These are phyloP conservation scores for Pugionium dolabratum DNA, from an alignment of 345 rosid species.

Conservation along the genomic window DNA sequence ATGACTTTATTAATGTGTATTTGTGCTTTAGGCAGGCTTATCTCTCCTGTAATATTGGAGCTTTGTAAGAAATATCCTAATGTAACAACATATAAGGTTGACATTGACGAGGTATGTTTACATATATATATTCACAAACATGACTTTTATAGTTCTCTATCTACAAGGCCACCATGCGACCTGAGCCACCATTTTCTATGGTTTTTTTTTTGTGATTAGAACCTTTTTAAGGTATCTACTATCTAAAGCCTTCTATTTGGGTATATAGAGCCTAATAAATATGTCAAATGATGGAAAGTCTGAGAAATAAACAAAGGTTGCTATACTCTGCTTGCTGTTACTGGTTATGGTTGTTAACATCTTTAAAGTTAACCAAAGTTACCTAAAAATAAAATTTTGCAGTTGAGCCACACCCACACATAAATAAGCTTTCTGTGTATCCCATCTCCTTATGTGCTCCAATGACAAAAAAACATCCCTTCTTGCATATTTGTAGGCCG, in stretches of 20 bases:
- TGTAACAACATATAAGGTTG: slow-evolving; percentile 68
- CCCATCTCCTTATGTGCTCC: background rate
- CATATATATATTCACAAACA: background rate
- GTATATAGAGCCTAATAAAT: background rate
- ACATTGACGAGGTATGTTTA: slow-evolving; percentile 69
- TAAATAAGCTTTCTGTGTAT: background rate
- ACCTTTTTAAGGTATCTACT: background rate
- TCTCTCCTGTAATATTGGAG: slow-evolving; percentile 61
- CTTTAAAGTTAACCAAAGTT: background rate
- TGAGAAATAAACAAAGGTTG: background rate
- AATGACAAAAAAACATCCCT: background rate
- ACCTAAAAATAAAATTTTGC: background rate
- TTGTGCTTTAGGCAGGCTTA: slow-evolving; percentile 55
- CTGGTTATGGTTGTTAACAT: background rate
- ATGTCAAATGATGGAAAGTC: no score
- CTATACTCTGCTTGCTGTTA: slow-evolving; percentile 4
- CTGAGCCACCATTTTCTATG: background rate
- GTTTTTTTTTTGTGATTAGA: background rate
- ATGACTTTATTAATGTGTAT: slow-evolving; percentile 1
- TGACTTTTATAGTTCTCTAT: background rate
- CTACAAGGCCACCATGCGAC: background rate
- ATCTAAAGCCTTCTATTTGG: background rate
- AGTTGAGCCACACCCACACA: no score
- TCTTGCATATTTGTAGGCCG: slow-evolving; percentile 52
- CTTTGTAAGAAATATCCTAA: slow-evolving; percentile 59